phyloP scores from a whole-genome alignment of 495 filamentous ascomycete species.

The Hypoxylon lenormandii region DNA sequence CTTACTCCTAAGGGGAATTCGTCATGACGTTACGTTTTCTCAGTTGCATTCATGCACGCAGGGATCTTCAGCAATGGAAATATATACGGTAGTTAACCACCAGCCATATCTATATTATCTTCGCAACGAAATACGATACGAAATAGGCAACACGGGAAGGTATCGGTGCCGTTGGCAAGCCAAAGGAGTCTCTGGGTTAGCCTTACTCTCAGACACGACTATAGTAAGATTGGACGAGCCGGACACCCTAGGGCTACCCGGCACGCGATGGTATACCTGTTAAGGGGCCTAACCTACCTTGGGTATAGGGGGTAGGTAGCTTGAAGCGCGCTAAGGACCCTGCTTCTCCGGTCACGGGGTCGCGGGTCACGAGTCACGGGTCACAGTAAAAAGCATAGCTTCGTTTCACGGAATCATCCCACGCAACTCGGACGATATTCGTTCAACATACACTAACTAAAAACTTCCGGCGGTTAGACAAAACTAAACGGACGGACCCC shows the following conservation, averaged over 20 bases:
- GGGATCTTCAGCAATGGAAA: neutral
- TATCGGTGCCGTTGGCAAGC: neutral
- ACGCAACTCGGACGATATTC: neutral
- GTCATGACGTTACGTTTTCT: conserved; percentile 13
- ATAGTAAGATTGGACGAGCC: neutral
- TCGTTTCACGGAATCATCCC: neutral
- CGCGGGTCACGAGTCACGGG: too few relatives aligned
- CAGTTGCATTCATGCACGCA: neutral
- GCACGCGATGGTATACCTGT: neutral
- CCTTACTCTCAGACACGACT: neutral
- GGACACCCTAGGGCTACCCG: neutral
- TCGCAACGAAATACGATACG: neutral
- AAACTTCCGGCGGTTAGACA: neutral
- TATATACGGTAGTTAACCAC: neutral
- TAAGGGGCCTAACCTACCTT: too few relatives aligned
- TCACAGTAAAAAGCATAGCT: too few relatives aligned
- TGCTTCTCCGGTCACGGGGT: neutral
- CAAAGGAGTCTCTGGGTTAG: neutral
- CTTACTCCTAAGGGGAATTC: conserved; percentile 28
- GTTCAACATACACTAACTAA: neutral
- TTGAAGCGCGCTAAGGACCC: neutral
- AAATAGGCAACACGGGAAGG: neutral
- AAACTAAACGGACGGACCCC: conserved; percentile 22
- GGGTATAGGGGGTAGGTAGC: neutral
- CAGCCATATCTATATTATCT: neutral